A percentile compares a stretch with the other conserved stretches of the same genome.
These are phyloP conservation scores for Boletellus deceptivus DNA, from an alignment of 1,284 basidiomycete genomes.

Conservation along the genomic window DNA sequence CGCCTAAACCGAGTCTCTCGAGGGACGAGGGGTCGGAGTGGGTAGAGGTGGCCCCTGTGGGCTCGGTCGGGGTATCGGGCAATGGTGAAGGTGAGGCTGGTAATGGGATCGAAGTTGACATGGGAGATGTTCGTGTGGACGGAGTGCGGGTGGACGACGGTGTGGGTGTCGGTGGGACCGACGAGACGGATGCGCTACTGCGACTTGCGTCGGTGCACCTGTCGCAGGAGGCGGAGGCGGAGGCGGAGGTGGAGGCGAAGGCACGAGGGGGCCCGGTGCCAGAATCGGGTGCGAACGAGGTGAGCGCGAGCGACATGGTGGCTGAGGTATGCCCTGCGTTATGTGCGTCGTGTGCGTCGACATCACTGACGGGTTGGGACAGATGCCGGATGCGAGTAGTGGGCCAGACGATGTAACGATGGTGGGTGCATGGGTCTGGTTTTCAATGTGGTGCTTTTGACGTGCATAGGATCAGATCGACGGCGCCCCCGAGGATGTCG, in stretches of 20 bases:
- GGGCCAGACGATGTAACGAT: background rate
- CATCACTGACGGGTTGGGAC: slow-evolving; percentile 4
- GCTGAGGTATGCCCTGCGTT: slow-evolving; percentile 13
- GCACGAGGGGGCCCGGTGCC: background rate
- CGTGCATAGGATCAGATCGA: slow-evolving; percentile 4
- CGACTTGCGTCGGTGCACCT: slow-evolving; percentile 28
- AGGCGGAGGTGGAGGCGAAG: background rate
- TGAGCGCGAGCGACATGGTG: background rate
- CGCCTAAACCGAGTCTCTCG: background rate
- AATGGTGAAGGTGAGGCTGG: background rate
- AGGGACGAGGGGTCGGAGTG: background rate
- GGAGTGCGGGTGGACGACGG: background rate
- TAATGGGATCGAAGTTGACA: background rate
- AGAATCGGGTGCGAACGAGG: background rate
- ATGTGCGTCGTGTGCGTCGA: background rate
- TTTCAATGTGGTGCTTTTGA: background rate
- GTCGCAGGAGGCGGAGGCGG: slow-evolving; percentile 1
- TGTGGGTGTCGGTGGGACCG: background rate
- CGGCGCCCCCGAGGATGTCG: background rate
- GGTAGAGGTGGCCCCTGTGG: background rate
- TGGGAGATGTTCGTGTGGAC: background rate
- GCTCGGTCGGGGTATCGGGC: background rate
- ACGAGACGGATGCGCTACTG: slow-evolving; percentile 24
- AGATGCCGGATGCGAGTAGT: background rate
- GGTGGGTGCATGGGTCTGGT: slow-evolving; percentile 7